A percentile compares a stretch with the other conserved stretches of the same genome.
Evolutionary conservation across 1,139 yeast genomes (phyloP).

Genomic region (Saccharomyces hybrid): DNA sequence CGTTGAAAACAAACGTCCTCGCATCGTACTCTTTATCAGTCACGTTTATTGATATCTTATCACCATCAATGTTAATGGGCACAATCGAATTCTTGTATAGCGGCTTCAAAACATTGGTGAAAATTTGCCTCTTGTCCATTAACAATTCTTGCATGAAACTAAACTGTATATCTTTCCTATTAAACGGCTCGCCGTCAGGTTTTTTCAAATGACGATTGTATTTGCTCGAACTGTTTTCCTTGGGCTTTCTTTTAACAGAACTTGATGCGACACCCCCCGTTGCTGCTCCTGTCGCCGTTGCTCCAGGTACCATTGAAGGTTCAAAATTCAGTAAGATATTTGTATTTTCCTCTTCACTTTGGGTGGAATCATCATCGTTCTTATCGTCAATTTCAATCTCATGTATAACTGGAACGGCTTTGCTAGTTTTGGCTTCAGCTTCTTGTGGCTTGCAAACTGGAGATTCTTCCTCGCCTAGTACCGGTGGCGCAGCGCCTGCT

Average conservation of each 20-base stretch:
- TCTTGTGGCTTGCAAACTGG: neutral
- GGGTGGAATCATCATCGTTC: constrained; percentile 20
- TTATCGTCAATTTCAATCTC: constrained; percentile 6
- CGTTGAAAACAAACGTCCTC: constrained; percentile 36
- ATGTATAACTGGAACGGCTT: neutral
- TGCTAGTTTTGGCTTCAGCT: neutral
- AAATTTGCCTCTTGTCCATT: constrained; percentile 55
- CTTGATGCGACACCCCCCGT: neutral
- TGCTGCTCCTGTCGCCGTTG: neutral
- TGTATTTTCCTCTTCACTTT: constrained; percentile 18
- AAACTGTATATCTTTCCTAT: constrained; percentile 83
- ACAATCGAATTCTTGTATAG: constrained; percentile 13
- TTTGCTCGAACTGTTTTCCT: constrained; percentile 16
- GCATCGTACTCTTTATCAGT: constrained; percentile 30
- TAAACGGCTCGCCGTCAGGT: constrained; percentile 85
- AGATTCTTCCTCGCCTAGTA: neutral
- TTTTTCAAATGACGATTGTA: constrained; percentile 65
- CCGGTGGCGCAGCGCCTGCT: neutral
- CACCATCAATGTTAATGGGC: constrained; percentile 12
- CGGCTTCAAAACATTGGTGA: constrained; percentile 45
- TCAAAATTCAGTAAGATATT: constrained; percentile 3
- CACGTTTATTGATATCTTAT: constrained; percentile 24
- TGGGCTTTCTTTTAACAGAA: constrained; percentile 5
- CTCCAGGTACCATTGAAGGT: neutral
- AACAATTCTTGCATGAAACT: constrained; percentile 65